Evolutionary conservation across 345 rosid genomes (phyloP).

Genomic region (Syzygium aromaticum): DNA sequence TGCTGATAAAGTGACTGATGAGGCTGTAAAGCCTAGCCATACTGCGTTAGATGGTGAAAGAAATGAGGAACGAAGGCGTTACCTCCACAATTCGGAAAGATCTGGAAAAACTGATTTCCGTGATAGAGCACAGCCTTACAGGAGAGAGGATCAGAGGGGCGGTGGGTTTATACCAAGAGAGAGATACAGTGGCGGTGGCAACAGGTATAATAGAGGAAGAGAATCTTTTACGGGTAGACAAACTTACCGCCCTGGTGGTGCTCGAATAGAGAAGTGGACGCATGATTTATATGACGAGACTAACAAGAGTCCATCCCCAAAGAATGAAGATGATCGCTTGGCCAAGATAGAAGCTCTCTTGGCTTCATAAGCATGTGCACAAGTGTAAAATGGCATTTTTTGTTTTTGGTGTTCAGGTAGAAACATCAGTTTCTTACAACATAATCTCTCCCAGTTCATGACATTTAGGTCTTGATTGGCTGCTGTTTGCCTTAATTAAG

Average conservation of each 20-base stretch:
- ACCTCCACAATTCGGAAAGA: slow-evolving; percentile 26
- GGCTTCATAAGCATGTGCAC: slow-evolving; percentile 25
- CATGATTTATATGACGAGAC: slow-evolving; percentile 87
- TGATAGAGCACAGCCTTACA: slow-evolving; percentile 27
- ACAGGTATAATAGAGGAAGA: slow-evolving; percentile 37
- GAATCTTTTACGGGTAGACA: slow-evolving; percentile 47
- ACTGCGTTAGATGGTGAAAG: slow-evolving; percentile 24
- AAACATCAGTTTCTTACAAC: background rate
- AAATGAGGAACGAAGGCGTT: slow-evolving; percentile 41
- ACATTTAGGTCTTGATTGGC: background rate
- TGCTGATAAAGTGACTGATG: slow-evolving; percentile 21
- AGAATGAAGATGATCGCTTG: slow-evolving; percentile 83
- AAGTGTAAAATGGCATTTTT: background rate
- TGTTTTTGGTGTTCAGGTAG: background rate
- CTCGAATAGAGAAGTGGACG: slow-evolving; percentile 73
- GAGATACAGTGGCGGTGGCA: slow-evolving; percentile 20
- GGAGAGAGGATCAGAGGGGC: slow-evolving; percentile 37
- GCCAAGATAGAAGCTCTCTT: slow-evolving; percentile 88
- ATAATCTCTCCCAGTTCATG: background rate
- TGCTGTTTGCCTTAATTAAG: background rate
- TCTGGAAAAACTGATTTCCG: slow-evolving; percentile 30
- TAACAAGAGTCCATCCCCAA: slow-evolving; percentile 50
- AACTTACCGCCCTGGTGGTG: slow-evolving; percentile 26
- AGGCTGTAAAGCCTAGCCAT: slow-evolving; percentile 20
- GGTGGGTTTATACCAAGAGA: slow-evolving; percentile 26